phyloP scores from a whole-genome alignment of 1,284 basidiomycete genomes.

The Trametes sp. region DNA sequence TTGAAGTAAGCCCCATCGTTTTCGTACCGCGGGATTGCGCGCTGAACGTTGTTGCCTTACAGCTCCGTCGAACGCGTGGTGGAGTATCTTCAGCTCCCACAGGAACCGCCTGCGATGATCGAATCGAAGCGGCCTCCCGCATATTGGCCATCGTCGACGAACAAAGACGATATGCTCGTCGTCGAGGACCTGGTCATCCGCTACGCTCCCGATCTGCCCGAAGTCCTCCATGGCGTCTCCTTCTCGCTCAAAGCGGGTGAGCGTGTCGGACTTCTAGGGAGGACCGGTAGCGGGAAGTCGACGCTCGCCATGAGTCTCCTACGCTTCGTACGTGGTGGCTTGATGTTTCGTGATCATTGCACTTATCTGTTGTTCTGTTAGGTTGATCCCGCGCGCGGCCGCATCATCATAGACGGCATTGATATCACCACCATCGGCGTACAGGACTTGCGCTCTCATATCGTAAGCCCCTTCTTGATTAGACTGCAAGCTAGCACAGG shows the following conservation, averaged over 20 bases:
- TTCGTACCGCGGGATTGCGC: neutral
- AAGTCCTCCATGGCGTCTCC: constrained; percentile 81
- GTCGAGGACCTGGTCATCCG: constrained; percentile 81
- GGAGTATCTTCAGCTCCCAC: constrained; percentile 84
- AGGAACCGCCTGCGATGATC: constrained; percentile 81
- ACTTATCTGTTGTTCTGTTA: constrained; percentile 32
- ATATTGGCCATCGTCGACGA: constrained; percentile 77
- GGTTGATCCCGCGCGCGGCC: constrained; percentile 83
- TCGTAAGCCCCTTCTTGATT: constrained; percentile 53
- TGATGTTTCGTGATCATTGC: too few species aligned
- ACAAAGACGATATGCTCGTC: constrained; percentile 42
- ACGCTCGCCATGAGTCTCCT: constrained; percentile 88
- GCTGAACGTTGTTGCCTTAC: neutral
- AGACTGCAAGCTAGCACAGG: neutral
- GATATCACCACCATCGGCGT: constrained; percentile 90
- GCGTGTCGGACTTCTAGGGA: constrained; percentile 75
- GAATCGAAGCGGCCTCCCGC: constrained; percentile 73
- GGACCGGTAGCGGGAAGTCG: constrained; percentile 84
- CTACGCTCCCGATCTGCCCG: constrained; percentile 85
- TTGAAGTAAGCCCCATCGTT: constrained; percentile 57
- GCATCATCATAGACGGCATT: constrained; percentile 87
- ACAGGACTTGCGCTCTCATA: constrained; percentile 79
- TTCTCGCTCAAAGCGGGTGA: constrained; percentile 72
- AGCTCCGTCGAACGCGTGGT: constrained; percentile 48
- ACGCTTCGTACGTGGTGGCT: constrained; percentile 62